Evolutionary conservation across 495 filamentous ascomycete genomes (phyloP).

Genomic region (Chaetomium tenue): DNA sequence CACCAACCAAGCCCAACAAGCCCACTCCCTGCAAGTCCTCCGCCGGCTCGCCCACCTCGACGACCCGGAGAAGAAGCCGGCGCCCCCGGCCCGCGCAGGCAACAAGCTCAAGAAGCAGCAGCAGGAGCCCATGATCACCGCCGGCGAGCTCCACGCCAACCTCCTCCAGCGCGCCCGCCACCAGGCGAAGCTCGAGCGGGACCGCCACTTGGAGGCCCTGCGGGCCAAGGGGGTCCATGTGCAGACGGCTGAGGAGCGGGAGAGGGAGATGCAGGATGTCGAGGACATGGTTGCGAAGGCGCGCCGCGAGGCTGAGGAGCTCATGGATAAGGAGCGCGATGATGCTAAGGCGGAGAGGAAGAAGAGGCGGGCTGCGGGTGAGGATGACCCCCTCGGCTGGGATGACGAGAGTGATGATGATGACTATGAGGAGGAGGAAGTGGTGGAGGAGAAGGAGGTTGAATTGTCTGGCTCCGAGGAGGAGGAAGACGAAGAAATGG

Average conservation of each 20-base stretch:
- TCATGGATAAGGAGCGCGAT: constrained; percentile 72
- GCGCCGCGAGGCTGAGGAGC: constrained; percentile 71
- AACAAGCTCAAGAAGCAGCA: constrained; percentile 33
- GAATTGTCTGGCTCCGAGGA: constrained; percentile 34
- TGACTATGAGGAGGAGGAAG: constrained; percentile 38
- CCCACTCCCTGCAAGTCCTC: constrained; percentile 63
- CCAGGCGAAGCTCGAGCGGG: constrained; percentile 77
- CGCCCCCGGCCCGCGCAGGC: constrained; percentile 17
- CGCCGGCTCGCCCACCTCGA: constrained; percentile 73
- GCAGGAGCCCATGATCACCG: constrained; percentile 56
- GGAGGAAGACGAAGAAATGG: constrained; percentile 37
- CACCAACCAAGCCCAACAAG: constrained; percentile 55
- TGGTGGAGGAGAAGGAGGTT: constrained; percentile 16
- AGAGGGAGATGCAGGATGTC: constrained; percentile 70
- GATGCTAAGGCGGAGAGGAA: constrained; percentile 62
- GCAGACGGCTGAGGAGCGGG: constrained; percentile 82
- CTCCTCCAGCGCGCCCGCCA: constrained; percentile 68
- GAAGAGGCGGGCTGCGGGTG: constrained; percentile 46
- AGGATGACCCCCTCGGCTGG: constrained; percentile 53
- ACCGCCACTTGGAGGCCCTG: constrained; percentile 72
- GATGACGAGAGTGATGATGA: constrained; percentile 60
- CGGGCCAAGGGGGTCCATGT: constrained; percentile 74
- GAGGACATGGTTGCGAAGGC: constrained; percentile 87
- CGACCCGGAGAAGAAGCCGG: constrained; percentile 47
- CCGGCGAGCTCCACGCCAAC: constrained; percentile 64